Evolutionary conservation across 164 flowering plant species (phyloP).

Genomic region (Pachysandra terminalis): DNA sequence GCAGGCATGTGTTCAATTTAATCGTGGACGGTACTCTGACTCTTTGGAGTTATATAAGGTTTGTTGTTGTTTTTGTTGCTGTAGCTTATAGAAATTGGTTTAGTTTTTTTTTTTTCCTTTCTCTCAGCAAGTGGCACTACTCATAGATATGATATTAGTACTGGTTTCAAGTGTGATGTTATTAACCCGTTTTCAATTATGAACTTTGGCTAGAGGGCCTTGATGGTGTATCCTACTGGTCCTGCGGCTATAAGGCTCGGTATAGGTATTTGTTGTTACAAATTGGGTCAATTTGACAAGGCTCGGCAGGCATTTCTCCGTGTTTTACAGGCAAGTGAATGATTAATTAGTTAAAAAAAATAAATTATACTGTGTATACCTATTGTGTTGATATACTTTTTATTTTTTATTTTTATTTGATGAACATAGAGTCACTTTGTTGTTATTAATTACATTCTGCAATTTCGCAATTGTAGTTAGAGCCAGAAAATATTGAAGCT

Average conservation of each 20-base stretch:
- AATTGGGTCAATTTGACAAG: slow-evolving; percentile 76
- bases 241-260: slow-evolving; percentile 95
- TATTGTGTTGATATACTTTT: no score
- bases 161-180: not conserved
- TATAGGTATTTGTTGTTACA: slow-evolving; percentile 85
- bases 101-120: no score
- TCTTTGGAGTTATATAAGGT: slow-evolving; percentile 93
- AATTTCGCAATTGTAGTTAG: slow-evolving; percentile 53
- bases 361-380: no score
- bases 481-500: slow-evolving; percentile 95
- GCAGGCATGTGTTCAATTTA: slow-evolving; percentile 96
- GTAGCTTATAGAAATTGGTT: not conserved
- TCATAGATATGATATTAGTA: no score
- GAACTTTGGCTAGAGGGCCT: slow-evolving; percentile 64
- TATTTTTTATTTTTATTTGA: no score
- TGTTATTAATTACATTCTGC: slow-evolving; percentile 6
- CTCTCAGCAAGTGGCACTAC: no score
- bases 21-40: slow-evolving; percentile 69
- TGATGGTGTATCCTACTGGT: slow-evolving; percentile 77
- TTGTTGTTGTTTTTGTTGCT: slow-evolving; percentile 13
- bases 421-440: no score
- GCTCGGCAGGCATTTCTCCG: slow-evolving; percentile 86
- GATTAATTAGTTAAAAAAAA: not conserved
- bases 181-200: slow-evolving; percentile 9
- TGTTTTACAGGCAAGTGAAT: slow-evolving; percentile 73